Evolutionary conservation across 495 filamentous ascomycete genomes (phyloP).

Genomic region (Amphirosellinia nigrospora): DNA sequence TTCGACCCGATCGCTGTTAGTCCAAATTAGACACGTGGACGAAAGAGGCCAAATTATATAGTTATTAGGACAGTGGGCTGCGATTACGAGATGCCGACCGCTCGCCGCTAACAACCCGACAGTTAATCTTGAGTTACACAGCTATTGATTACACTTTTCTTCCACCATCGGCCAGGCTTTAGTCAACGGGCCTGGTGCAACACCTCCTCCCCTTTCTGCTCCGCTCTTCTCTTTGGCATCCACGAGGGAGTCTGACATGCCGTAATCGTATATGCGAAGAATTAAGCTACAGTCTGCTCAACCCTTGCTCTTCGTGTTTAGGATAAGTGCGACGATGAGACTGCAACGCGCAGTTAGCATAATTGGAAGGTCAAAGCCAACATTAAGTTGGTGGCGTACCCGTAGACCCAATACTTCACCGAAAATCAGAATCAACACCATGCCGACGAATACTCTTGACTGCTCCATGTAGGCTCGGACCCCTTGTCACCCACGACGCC

Average conservation of each 20-base stretch:
- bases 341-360: slow-evolving; percentile 32
- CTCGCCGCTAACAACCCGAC: slow-evolving; percentile 29
- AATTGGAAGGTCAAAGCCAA: background rate
- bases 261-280: background rate
- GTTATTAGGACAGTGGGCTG: slow-evolving; percentile 10
- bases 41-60: background rate
- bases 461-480: slow-evolving; percentile 95
- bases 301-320: slow-evolving; percentile 62
- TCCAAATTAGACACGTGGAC: background rate
- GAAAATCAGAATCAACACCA: slow-evolving; percentile 98
- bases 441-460: slow-evolving; percentile 93
- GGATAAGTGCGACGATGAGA: slow-evolving; percentile 58
- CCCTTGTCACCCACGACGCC: slow-evolving; percentile 94
- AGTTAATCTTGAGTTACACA: slow-evolving; percentile 30
- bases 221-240: background rate
- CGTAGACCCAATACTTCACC: slow-evolving; percentile 97
- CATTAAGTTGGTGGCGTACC: slow-evolving; percentile 61
- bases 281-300: slow-evolving; percentile 32
- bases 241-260: background rate
- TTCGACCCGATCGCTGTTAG: background rate
- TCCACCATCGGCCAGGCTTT: background rate
- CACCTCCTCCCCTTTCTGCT: background rate
- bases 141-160: slow-evolving; percentile 38
- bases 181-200: background rate
- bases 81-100: background rate